Percentiles rank a stretch among this genome's conserved stretches.
phyloP scores from a whole-genome alignment of 352 stramenopile genomes.

The Globisporangium uncinulatum region DNA sequence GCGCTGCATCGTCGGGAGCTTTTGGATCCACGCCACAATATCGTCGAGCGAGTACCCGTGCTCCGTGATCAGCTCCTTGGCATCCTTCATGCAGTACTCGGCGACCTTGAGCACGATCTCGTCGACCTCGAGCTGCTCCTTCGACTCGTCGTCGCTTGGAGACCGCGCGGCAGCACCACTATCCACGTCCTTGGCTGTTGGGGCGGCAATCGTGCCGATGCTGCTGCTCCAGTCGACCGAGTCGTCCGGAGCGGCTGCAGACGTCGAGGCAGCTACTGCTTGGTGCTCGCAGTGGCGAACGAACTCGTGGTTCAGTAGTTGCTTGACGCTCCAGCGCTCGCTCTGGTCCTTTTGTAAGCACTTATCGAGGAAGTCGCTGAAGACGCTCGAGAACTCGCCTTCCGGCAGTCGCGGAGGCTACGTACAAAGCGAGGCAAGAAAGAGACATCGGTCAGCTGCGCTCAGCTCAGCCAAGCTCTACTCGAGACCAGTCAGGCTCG shows the following conservation, averaged over 20 bases:
- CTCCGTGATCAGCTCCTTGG: constrained; percentile 66
- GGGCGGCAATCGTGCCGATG: constrained; percentile 1
- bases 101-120: constrained; percentile 73
- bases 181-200: constrained; percentile 8
- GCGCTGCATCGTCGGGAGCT: constrained; percentile 78
- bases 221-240: constrained; percentile 21
- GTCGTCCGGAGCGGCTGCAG: constrained; percentile 17
- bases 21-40: constrained; percentile 70
- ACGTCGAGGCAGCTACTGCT: not conserved
- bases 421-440: not conserved
- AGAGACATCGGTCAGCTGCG: not conserved
- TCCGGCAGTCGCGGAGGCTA: constrained; percentile 60
- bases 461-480: too few species aligned
- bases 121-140: constrained; percentile 68
- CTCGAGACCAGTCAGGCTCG: too few species aligned
- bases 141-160: constrained; percentile 39
- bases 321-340: constrained; percentile 76
- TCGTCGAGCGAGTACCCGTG: constrained; percentile 66
- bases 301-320: constrained; percentile 73
- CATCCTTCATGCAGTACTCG: constrained; percentile 76
- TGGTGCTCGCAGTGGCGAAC: constrained; percentile 35
- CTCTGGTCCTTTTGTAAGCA: constrained; percentile 76
- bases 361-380: constrained; percentile 77
- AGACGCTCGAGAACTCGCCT: constrained; percentile 66
- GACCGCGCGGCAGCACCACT: not conserved